Conservation (phyloP, 768 basidiomycete species). For the Neoboletus magnificus region DNA sequence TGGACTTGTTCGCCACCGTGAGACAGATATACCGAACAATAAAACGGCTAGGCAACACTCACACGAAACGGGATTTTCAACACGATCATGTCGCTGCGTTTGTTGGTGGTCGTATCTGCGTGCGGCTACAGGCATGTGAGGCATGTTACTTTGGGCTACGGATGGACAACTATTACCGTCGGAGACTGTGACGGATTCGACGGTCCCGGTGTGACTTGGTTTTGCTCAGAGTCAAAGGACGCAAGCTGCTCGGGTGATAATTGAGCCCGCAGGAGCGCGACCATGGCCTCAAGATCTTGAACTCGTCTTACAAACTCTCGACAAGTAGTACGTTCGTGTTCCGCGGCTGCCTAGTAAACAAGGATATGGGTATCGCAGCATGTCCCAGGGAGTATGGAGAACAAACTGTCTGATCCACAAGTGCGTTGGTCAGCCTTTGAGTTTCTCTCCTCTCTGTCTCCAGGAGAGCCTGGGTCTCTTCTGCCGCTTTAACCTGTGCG, state of each 20-base stretch:
- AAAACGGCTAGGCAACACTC: neutral
- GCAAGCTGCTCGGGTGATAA: conserved; percentile 20
- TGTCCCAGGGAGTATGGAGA: neutral
- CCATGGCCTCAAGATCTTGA: conserved; percentile 15
- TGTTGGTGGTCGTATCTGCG: conserved; percentile 5
- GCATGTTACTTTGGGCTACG: neutral
- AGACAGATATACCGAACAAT: neutral
- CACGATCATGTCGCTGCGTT: conserved; percentile 20
- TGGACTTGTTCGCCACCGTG: conserved; percentile 5
- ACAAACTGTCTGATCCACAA: conserved; percentile 24
- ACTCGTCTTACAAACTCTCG: conserved; percentile 13
- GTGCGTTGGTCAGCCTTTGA: conserved; percentile 10
- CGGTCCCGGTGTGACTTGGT: neutral
- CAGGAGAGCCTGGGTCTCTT: conserved; percentile 5
- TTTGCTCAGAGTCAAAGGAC: conserved; percentile 6
- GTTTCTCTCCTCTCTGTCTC: conserved; percentile 14
- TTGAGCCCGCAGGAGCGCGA: conserved; percentile 16
- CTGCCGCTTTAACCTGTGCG: conserved; percentile 8
- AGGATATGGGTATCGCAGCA: neutral
- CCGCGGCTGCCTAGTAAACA: conserved; percentile 11
- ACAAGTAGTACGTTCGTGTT: conserved; percentile 10
- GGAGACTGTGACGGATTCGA: neutral
- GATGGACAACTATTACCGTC: conserved; percentile 6
- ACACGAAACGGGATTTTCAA: conserved; percentile 24
- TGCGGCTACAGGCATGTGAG: conserved; percentile 13